Evolutionary conservation across 2,329 filamentous ascomycete genomes (phyloP), one percentile per base, ranked within the genome.

Genomic region (Fusarium tupiense): DNA sequence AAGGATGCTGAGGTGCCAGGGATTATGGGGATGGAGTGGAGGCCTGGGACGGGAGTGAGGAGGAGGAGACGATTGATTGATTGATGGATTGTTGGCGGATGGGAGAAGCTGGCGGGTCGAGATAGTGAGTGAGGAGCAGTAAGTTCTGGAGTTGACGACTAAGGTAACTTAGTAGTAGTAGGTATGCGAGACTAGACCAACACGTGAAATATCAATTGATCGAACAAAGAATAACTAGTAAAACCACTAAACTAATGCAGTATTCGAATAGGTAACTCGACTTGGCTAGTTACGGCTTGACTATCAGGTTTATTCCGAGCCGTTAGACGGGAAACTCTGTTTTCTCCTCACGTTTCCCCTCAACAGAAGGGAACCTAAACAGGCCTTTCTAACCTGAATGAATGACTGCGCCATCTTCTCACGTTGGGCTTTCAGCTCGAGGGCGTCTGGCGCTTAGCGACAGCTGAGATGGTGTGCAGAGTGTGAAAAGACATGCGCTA

Each of bases 401-500:
- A 40, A 57, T 41, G 53, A 47, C 61, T 49, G 53, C 40, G 46
- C 63, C 67, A 60, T 69, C 47, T 41, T 59, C 67, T 38, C 52
- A 38, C 52, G 35, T 54, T 46, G 43, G 41, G 29, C 41, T 47
- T 43, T 61, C 62, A 53, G 50, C 44, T 66, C 40, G 24, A 52
- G 57, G 66, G 72, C 72, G 72, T 58, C 61, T 74, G 61, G 72
- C 72, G 72, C 72, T 74, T 74, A 72, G 64, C 68, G 71, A 72
- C 68, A 74, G 68, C 52, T 74, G 64, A 53, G 71, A 62, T 74
- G 72, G 72, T 74, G 72, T 65, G 68, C 53, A 65, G 60, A 67
- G 67, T 58, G 46, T 68, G 68, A 72, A 64, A 66, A 59, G 50
- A 56, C 31, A 52, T 69, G 57, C 61, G 60, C 60, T 69, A 74